These are phyloP conservation scores for Sanghuangporus baumii DNA, from an alignment of 1,284 basidiomycete genomes.

Conservation along the genomic window DNA sequence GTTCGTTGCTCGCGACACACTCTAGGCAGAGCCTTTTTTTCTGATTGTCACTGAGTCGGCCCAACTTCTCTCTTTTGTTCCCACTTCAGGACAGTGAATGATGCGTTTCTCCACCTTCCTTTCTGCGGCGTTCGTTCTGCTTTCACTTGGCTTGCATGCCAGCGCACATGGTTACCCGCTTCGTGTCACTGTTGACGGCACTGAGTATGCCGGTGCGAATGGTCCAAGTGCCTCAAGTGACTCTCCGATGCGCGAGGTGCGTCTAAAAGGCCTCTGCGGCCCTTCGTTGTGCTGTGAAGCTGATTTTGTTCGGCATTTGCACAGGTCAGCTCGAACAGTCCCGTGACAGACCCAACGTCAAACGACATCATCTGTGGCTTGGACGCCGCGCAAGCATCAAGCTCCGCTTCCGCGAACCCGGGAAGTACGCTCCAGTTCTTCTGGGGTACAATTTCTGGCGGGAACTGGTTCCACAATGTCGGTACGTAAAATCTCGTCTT, in stretches of 20 bases:
- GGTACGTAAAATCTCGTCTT: constrained; percentile 1
- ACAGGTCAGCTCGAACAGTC: constrained; percentile 10
- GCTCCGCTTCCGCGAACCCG: constrained; percentile 7
- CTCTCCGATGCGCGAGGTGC: constrained; percentile 13
- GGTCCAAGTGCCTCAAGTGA: constrained; percentile 3
- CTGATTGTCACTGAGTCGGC: background rate
- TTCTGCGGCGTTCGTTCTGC: constrained; percentile 1
- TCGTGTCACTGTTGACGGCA: constrained; percentile 10
- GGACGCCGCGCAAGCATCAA: constrained; percentile 4
- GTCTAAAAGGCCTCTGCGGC: background rate
- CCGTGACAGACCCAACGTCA: constrained; percentile 12
- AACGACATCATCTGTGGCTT: constrained; percentile 11
- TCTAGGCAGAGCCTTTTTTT: constrained; percentile 4
- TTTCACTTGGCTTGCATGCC: constrained; percentile 4
- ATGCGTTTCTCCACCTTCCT: background rate
- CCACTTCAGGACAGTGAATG: background rate
- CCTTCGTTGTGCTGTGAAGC: background rate
- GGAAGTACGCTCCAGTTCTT: constrained; percentile 8
- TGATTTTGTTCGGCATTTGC: background rate
- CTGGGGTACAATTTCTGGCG: constrained; percentile 4
- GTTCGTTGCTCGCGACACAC: background rate
- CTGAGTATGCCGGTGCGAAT: constrained; percentile 10
- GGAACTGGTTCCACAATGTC: constrained; percentile 15
- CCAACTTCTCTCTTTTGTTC: background rate
- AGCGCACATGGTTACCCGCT: constrained; percentile 4